A percentile compares a stretch with the other conserved stretches of the same genome.
Evolutionary conservation across 163 green algal genomes (phyloP).

Genomic region (Scenedesmus sp.): DNA sequence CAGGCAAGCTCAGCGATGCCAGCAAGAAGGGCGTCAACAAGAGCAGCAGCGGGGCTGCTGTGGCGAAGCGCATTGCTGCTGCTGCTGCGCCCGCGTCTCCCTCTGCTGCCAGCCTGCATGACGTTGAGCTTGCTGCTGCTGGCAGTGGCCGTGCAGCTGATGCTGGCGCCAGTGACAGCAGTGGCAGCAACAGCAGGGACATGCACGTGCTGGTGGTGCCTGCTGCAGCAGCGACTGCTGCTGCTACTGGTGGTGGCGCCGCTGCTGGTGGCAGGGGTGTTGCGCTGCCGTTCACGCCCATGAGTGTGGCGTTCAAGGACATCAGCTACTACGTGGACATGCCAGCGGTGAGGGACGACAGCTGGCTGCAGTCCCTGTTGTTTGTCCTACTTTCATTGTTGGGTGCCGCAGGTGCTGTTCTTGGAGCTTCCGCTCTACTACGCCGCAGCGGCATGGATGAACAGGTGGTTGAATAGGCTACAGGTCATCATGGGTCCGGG

Average conservation of each 20-base stretch:
- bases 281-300: slow-evolving; percentile 26
- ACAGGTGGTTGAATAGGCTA: too few species aligned
- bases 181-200: slow-evolving; percentile 4
- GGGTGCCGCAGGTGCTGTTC: too few species aligned
- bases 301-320: slow-evolving; percentile 52
- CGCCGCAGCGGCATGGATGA: too few species aligned
- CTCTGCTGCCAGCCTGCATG: background rate
- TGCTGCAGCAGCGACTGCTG: background rate
- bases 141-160: background rate
- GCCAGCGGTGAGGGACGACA: slow-evolving; percentile 24
- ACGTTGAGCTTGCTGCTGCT: background rate
- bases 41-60: background rate
- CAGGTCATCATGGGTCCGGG: too few species aligned
- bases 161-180: background rate
- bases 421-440: too few species aligned
- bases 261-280: slow-evolving; percentile 8
- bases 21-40: background rate
- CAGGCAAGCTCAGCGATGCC: background rate
- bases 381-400: too few species aligned
- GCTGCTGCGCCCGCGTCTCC: background rate
- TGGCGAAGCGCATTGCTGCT: background rate
- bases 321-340: slow-evolving; percentile 50
- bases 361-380: too few species aligned
- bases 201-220: background rate
- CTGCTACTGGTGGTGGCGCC: background rate